Conservation (phyloP, 352 stramenopile species). For the Aphanomyces astaci region DNA sequence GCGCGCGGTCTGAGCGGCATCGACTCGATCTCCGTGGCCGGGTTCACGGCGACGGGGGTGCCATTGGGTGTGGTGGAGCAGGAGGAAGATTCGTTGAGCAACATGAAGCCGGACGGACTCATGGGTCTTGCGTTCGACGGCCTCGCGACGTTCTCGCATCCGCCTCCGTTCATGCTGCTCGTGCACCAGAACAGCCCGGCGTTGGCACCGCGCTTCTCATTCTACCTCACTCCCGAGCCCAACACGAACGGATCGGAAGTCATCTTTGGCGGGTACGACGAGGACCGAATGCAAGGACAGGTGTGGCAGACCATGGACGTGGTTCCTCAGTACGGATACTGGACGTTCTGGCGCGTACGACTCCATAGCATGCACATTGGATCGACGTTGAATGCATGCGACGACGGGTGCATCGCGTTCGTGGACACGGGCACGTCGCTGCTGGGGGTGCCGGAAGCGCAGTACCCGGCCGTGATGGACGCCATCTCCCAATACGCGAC, state of each 20-base stretch:
- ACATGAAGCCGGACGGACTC: constrained; percentile 91
- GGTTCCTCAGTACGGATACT: constrained; percentile 66
- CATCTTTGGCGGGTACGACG: constrained; percentile 61
- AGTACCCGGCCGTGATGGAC: constrained; percentile 70
- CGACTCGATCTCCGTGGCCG: constrained; percentile 44
- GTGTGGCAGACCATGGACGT: constrained; percentile 67
- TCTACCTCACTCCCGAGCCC: constrained; percentile 90
- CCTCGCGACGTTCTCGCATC: constrained; percentile 77
- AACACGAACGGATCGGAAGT: constrained; percentile 67
- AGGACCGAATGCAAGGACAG: constrained; percentile 40
- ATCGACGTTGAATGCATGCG: constrained; percentile 13
- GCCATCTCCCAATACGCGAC: constrained; percentile 55
- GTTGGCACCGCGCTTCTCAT: constrained; percentile 88
- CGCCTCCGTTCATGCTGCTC: constrained; percentile 59
- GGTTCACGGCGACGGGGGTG: constrained; percentile 40
- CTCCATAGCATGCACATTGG: constrained; percentile 54
- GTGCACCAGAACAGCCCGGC: constrained; percentile 52
- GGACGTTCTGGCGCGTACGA: constrained; percentile 75
- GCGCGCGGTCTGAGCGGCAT: constrained; percentile 52
- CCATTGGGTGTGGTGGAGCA: constrained; percentile 49
- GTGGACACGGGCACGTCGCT: constrained; percentile 97
- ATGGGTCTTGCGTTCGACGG: constrained; percentile 93
- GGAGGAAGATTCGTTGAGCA: constrained; percentile 69
- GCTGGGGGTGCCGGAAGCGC: constrained; percentile 84
- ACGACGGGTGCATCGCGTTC: constrained; percentile 78